These are phyloP conservation scores for Nicotiana undulata DNA, from an alignment of 257 asterid genomes.

Conservation along the genomic window DNA sequence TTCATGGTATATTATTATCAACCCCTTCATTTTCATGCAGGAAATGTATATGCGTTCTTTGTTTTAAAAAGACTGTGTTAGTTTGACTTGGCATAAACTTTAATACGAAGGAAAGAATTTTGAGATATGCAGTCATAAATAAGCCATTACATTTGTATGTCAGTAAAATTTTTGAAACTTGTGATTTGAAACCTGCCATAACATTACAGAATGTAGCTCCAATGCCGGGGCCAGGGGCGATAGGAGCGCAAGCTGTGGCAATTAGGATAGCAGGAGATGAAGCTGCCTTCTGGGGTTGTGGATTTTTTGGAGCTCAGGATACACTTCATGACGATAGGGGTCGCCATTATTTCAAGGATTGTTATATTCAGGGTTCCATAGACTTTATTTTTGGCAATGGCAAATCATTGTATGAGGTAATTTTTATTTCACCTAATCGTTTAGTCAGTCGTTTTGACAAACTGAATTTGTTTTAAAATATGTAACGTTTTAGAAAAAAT, in stretches of 20 bases:
- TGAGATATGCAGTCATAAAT: too few species aligned
- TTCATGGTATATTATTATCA: conserved; percentile 50
- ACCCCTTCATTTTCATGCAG: background rate
- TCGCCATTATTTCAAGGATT: conserved; percentile 84
- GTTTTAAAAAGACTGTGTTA: too few species aligned
- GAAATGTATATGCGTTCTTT: too few species aligned
- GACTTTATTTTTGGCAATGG: conserved; percentile 95
- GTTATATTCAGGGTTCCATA: conserved; percentile 86
- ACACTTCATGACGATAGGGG: conserved; percentile 90
- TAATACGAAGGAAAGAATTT: too few species aligned
- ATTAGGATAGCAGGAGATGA: conserved; percentile 67
- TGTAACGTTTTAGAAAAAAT: too few species aligned
- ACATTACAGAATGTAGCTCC: conserved; percentile 72
- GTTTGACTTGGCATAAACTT: too few species aligned
- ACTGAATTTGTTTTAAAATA: too few species aligned
- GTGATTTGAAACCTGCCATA: too few species aligned
- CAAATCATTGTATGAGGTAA: conserved; percentile 78
- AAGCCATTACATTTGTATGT: too few species aligned
- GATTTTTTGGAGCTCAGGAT: conserved; percentile 95
- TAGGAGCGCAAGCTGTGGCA: conserved; percentile 94
- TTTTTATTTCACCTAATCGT: background rate
- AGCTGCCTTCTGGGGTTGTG: conserved; percentile 88
- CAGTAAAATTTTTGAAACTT: too few species aligned
- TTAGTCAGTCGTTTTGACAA: background rate
- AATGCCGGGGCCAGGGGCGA: conserved; percentile 64